These are phyloP conservation scores for Metarhizium sp. DNA, from an alignment of 2,329 filamentous ascomycete species.

Conservation along the genomic window DNA sequence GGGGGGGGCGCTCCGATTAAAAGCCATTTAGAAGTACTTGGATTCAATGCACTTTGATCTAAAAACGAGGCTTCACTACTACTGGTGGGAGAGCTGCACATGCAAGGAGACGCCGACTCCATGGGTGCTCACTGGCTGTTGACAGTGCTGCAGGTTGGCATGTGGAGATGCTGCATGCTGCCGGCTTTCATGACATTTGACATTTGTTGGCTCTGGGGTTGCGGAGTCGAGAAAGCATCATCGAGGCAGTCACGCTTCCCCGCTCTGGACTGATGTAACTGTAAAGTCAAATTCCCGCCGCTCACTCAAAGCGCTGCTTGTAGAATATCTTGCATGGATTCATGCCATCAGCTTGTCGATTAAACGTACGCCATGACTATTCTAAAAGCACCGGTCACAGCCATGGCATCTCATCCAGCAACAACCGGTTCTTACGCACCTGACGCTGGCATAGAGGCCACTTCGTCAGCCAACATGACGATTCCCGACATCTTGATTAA, in stretches of 20 bases:
- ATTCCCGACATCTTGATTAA: conserved; percentile 16
- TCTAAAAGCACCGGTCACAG: background rate
- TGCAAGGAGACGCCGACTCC: too few relatives aligned
- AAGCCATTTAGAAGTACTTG: too few relatives aligned
- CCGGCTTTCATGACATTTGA: background rate
- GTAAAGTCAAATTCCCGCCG: too few relatives aligned
- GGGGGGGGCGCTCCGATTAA: too few relatives aligned
- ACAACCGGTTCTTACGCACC: background rate
- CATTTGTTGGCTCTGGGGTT: too few relatives aligned
- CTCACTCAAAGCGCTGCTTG: background rate
- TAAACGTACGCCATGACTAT: background rate
- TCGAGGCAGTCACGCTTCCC: background rate
- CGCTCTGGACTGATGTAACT: background rate
- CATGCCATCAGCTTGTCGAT: background rate
- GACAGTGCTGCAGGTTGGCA: background rate
- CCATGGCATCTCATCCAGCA: background rate
- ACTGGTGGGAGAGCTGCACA: too few relatives aligned
- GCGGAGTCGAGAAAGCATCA: too few relatives aligned
- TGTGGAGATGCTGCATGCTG: too few relatives aligned
- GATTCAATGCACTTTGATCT: background rate
- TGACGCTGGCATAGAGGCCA: background rate
- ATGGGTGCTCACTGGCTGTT: background rate
- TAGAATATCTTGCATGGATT: background rate
- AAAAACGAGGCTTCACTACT: background rate
- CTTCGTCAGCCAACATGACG: background rate